A percentile compares a stretch with the other conserved stretches of the same genome.
These are phyloP conservation scores for Acanthamoeba culbertsoni DNA, from an alignment of 208 protist species.

Conservation along the genomic window DNA sequence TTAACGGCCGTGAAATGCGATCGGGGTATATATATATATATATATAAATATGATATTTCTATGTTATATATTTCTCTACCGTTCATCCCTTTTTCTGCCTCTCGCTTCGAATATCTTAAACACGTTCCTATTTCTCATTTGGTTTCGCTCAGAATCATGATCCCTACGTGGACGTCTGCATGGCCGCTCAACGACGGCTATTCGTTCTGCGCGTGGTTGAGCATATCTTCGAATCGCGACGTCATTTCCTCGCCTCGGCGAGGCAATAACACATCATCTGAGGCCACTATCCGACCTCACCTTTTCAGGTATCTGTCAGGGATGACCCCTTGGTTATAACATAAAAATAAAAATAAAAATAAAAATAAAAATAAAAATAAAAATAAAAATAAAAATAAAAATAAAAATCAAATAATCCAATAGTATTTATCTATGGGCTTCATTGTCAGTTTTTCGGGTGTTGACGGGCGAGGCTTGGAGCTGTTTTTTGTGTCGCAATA, in stretches of 20 bases:
- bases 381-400: no score
- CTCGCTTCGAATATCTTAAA: neutral
- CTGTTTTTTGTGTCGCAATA: conserved; percentile 45
- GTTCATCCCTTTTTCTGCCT: neutral
- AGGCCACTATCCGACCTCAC: neutral
- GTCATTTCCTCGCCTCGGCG: neutral
- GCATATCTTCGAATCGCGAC: conserved; percentile 25
- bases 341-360: no score
- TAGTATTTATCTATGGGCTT: neutral
- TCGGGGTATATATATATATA: neutral
- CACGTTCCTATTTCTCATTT: neutral
- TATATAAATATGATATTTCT: neutral
- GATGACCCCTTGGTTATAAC: no score
- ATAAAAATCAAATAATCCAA: no score
- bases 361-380: no score
- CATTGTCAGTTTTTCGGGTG: neutral
- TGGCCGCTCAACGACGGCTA: conserved; percentile 45
- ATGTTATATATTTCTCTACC: neutral
- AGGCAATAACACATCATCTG: neutral
- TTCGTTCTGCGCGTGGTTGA: conserved; percentile 41
- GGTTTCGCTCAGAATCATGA: neutral
- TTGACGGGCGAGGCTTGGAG: conserved; percentile 20
- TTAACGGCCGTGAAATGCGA: conserved; percentile 14
- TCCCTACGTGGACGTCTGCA: neutral
- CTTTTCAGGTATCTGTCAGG: neutral